phyloP scores from a whole-genome alignment of 179 eudicot species.

The Sideroxylon spinosum region DNA sequence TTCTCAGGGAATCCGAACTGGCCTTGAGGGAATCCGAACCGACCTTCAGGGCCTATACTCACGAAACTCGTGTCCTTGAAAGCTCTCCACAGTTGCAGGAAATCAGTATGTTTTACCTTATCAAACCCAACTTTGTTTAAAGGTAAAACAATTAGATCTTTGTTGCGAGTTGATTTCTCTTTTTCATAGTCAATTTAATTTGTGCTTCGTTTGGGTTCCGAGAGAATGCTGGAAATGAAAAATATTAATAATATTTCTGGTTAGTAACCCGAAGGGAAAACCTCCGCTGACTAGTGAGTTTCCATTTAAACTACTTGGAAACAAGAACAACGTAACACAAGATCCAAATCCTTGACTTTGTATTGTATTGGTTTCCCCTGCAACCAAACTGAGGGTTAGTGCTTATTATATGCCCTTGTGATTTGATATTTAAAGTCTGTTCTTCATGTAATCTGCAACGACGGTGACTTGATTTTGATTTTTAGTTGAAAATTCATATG shows the following conservation, averaged over 20 bases:
- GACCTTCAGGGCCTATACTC: neutral
- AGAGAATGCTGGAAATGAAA: neutral
- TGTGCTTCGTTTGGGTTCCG: neutral
- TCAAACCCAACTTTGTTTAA: neutral
- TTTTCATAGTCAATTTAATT: neutral
- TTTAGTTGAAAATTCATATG: neutral
- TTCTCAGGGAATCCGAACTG: neutral
- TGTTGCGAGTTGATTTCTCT: neutral
- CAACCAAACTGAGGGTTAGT: neutral
- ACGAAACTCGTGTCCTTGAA: neutral
- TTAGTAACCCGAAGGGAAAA: neutral
- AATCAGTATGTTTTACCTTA: neutral
- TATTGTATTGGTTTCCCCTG: neutral
- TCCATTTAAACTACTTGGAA: neutral
- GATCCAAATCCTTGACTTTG: neutral
- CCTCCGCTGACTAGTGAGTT: neutral
- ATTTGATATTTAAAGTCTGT: neutral
- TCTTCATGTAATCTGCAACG: neutral
- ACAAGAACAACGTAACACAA: neutral
- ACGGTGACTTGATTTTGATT: neutral
- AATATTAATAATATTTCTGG: neutral
- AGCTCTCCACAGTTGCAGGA: neutral
- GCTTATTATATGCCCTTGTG: neutral
- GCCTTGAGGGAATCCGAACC: neutral
- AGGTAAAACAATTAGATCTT: slow-evolving; percentile 9